Conservation (phyloP, 768 basidiomycete species). For the Suillus weaverae region DNA sequence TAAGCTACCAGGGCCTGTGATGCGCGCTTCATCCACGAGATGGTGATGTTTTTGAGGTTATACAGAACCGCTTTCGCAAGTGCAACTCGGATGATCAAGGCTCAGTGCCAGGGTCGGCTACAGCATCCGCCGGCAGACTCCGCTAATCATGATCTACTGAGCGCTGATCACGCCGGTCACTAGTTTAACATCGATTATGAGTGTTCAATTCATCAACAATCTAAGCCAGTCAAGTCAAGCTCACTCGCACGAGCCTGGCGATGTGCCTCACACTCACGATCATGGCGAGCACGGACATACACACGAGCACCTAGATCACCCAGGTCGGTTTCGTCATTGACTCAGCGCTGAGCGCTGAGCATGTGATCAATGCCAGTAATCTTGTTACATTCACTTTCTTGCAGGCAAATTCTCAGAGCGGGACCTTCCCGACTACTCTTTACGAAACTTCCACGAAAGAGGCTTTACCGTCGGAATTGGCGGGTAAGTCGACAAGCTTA, state of each 20-base stretch:
- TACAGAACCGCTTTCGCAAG: neutral
- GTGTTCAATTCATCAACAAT: constrained; percentile 75
- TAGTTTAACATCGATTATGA: constrained; percentile 39
- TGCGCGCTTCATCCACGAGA: constrained; percentile 24
- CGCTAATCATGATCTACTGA: neutral
- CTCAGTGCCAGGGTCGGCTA: no score
- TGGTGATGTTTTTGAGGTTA: neutral
- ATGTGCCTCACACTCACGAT: constrained; percentile 45
- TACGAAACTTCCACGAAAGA: constrained; percentile 84
- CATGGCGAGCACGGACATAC: constrained; percentile 91
- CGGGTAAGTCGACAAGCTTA: constrained; percentile 56
- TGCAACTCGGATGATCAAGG: no score
- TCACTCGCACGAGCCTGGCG: constrained; percentile 54
- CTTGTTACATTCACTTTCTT: neutral
- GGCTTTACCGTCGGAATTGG: constrained; percentile 99
- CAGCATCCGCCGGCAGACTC: neutral
- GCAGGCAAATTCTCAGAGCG: constrained; percentile 89
- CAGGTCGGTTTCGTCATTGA: constrained; percentile 50
- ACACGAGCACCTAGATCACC: constrained; percentile 88
- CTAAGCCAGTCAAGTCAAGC: constrained; percentile 39
- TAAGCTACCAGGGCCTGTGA: constrained; percentile 46
- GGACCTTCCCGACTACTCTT: constrained; percentile 86
- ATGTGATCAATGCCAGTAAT: neutral
- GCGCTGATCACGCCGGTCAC: neutral
- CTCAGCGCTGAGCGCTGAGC: neutral